Base-by-base conservation (phyloP, 176 grass and related monocot genomes). In the Themeda triandra region DNA sequence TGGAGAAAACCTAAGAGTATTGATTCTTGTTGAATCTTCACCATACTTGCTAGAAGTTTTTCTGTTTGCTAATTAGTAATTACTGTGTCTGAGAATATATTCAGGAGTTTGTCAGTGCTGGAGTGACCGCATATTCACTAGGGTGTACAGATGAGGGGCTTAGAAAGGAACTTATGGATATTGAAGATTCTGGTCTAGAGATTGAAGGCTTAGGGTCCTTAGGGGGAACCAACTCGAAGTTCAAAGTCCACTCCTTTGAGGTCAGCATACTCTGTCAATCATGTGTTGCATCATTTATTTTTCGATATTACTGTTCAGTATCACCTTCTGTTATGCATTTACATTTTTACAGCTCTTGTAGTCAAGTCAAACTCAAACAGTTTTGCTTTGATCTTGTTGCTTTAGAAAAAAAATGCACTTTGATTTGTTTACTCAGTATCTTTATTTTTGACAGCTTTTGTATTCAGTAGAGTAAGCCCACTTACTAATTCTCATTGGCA, bases 61-160 rank as follows among this genome's bases (percentile, higher is more conserved):
- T 82, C 25, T 58, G 39, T 18, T 36, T 11, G 17, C n/a, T 71
- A 21, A 82, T 29, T 71, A 37, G 21, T 39, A 74, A 51, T 74
- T 49, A 74, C 8, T 74, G 71, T 28, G 8, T 29, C 8, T 79
- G 44, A 80, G 42, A 56, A 74, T 95, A 36, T 86, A 68, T 15
- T 31, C 79, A 98, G 96, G 96, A 93, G 28, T 98, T 95, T 73
- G 78, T 95, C 58, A 93, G 56, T 90, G 96, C 93, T 83, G 91
- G 93, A 40, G 96, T 94, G 69, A 93, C 95, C 58, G 93, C 96
- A 71, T 98, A 98, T 85, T 87, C 93, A 45, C 89, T 98, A 63
- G 93, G 96, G 7, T 98, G 96, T 91, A 94, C 96, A 25, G 93
- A 94, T 80, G 93, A 98, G 83, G 93, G 93, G 58, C 80, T 98